Conservation (phyloP, 1,139 yeast genomes). For the Scheffersomyces parashehatae region DNA sequence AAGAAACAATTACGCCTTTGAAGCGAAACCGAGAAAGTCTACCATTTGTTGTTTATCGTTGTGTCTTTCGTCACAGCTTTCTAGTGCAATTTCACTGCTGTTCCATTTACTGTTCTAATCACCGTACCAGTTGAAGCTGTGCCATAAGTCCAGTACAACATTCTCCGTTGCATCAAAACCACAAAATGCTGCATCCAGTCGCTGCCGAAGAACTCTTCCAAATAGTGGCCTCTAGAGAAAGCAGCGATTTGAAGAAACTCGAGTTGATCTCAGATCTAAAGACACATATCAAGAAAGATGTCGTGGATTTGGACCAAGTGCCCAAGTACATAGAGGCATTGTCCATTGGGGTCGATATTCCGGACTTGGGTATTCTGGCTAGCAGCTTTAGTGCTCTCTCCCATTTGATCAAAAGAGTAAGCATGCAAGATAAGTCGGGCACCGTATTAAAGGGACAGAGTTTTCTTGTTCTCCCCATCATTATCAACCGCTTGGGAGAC, state of each 20-base stretch:
- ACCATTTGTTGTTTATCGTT: no score
- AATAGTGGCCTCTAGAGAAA: conserved; percentile 21
- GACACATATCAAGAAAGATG: conserved; percentile 67
- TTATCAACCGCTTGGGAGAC: conserved; percentile 56
- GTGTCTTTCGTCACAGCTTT: no score
- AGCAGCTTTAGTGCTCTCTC: conserved; percentile 68
- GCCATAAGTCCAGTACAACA: no score
- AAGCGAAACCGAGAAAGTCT: no score
- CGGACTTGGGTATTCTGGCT: conserved; percentile 42
- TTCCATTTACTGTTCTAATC: no score
- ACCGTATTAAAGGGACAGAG: conserved; percentile 48
- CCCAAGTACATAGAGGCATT: conserved; percentile 61
- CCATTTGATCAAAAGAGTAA: conserved; percentile 73
- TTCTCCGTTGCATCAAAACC: no score
- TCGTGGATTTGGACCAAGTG: conserved; percentile 55
- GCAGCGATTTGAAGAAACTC: conserved; percentile 28
- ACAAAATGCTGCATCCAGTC: conserved; percentile 10
- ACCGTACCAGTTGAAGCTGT: no score
- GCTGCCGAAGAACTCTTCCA: conserved; percentile 26
- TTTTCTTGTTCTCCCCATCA: conserved; percentile 54
- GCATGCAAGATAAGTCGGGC: conserved; percentile 63
- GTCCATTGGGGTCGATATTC: conserved; percentile 43
- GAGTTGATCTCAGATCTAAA: conserved; percentile 53
- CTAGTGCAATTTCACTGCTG: no score
- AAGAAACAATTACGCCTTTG: no score